Conservation (phyloP, 495 filamentous ascomycete species). For the Hypoxylon trugodes region DNA sequence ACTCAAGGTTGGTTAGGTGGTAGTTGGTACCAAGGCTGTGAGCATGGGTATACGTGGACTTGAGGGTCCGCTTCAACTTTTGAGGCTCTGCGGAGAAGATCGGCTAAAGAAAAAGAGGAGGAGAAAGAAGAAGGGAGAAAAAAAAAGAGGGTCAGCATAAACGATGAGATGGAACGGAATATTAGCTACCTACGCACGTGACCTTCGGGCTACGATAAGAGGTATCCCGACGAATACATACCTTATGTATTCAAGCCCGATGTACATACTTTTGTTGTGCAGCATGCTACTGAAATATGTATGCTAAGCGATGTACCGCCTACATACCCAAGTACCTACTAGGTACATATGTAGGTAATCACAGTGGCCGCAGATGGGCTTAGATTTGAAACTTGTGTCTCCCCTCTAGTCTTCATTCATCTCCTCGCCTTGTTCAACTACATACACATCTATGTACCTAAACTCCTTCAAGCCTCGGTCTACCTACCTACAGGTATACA, state of each 20-base stretch:
- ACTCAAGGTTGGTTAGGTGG: not conserved
- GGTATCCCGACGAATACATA: too few species aligned
- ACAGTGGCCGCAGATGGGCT: conserved; percentile 1
- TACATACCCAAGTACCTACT: not conserved
- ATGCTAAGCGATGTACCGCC: too few species aligned
- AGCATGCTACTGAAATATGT: too few species aligned
- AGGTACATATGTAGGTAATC: too few species aligned
- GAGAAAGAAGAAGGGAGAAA: not conserved
- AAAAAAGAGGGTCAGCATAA: not conserved
- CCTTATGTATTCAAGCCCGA: too few species aligned
- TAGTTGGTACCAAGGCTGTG: not conserved
- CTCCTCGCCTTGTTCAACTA: not conserved
- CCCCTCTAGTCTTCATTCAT: not conserved
- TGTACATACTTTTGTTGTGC: too few species aligned
- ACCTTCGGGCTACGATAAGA: too few species aligned
- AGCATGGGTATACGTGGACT: conserved; percentile 4
- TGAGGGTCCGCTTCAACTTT: not conserved
- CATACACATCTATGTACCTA: not conserved
- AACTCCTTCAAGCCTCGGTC: too few species aligned
- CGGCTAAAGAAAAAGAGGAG: not conserved
- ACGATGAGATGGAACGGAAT: not conserved
- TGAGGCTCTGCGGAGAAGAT: conserved; percentile 13
- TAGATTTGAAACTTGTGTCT: not conserved
- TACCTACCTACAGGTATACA: too few species aligned
- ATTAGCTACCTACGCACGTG: not conserved